These are phyloP conservation scores for Gautieria morchelliformis DNA, from an alignment of 768 basidiomycete genomes.

Conservation along the genomic window DNA sequence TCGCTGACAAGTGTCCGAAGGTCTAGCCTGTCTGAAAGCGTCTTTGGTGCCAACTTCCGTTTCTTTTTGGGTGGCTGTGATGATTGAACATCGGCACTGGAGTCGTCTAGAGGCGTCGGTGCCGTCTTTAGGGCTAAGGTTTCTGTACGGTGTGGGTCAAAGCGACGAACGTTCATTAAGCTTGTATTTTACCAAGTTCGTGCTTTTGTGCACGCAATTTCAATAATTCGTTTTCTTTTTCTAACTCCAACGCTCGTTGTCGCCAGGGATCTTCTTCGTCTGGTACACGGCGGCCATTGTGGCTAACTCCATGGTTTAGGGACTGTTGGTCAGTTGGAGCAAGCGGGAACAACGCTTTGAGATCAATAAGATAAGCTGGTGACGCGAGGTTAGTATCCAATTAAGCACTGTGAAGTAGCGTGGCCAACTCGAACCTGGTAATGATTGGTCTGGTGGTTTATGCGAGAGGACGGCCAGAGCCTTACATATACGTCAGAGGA, in stretches of 20 bases:
- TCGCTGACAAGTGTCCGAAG: neutral
- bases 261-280: neutral
- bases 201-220: slow-evolving; percentile 2
- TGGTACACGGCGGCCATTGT: neutral
- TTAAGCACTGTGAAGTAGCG: neutral
- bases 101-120: neutral
- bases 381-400: neutral
- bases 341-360: neutral
- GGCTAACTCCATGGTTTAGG: neutral
- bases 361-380: slow-evolving; percentile 7
- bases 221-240: slow-evolving; percentile 6
- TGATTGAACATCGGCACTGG: neutral
- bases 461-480: neutral
- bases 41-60: neutral
- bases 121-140: neutral
- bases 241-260: neutral
- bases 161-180: neutral
- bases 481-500: neutral
- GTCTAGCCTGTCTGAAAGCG: neutral
- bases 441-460: slow-evolving; percentile 2
- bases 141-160: neutral
- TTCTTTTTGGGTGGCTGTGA: slow-evolving; percentile 2
- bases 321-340: neutral
- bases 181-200: slow-evolving; percentile 1
- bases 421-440: slow-evolving; percentile 1